These are phyloP conservation scores for Kitagawia praeruptora DNA, from an alignment of 129 eudicot species.

Conservation along the genomic window DNA sequence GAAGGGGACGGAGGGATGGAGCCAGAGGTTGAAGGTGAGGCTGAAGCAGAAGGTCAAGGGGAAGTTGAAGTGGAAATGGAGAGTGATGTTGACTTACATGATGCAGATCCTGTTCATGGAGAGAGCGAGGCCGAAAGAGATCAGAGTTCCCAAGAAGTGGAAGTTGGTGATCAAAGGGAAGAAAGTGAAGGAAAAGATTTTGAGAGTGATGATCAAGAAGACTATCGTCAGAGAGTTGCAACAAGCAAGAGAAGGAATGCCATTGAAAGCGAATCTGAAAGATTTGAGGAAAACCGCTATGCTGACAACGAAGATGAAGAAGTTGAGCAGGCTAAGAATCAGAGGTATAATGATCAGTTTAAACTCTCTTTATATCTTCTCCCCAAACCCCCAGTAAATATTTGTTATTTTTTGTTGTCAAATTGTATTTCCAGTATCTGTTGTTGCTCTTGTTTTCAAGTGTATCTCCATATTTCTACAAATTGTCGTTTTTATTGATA, in stretches of 20 bases:
- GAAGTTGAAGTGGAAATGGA: conserved; percentile 78
- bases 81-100: conserved; percentile 79
- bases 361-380: conserved; percentile 8
- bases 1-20: conserved; percentile 66
- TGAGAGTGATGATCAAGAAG: conserved; percentile 71
- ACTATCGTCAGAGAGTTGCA: conserved; percentile 61
- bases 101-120: conserved; percentile 50
- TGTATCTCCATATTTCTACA: background rate
- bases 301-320: conserved; percentile 80
- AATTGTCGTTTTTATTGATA: background rate
- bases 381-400: background rate
- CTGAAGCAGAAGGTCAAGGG: conserved; percentile 80
- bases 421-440: background rate
- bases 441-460: background rate
- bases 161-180: conserved; percentile 62
- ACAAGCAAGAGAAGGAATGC: conserved; percentile 83
- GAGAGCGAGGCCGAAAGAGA: conserved; percentile 95
- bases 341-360: conserved; percentile 36
- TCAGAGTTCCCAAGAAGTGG: conserved; percentile 80
- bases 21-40: conserved; percentile 58
- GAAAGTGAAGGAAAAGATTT: conserved; percentile 78
- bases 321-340: conserved; percentile 72
- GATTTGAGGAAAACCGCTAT: conserved; percentile 74
- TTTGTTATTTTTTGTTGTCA: background rate
- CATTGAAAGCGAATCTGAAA: conserved; percentile 79